A percentile compares a stretch with the other conserved stretches of the same genome.
These are phyloP conservation scores for Tausonia pullulans DNA, from an alignment of 1,284 basidiomycete genomes.

Conservation along the genomic window DNA sequence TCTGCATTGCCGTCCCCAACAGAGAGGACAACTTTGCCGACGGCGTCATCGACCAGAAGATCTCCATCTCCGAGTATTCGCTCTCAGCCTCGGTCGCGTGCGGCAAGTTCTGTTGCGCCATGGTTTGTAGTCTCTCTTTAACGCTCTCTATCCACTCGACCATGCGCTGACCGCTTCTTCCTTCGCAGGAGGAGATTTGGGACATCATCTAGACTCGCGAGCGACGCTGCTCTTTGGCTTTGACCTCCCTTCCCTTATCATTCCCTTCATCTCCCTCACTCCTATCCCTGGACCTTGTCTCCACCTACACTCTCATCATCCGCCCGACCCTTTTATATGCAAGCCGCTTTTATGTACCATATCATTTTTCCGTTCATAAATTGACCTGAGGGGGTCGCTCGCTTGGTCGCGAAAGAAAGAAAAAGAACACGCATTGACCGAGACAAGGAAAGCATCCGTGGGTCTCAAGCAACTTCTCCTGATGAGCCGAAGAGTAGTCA, in stretches of 20 bases:
- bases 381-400: no score
- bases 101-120: slow-evolving; percentile 66
- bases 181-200: slow-evolving; percentile 45
- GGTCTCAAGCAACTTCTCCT: no score
- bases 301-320: no score
- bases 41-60: slow-evolving; percentile 91
- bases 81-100: slow-evolving; percentile 92
- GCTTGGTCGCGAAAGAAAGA: no score
- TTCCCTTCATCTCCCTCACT: no score
- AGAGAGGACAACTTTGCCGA: slow-evolving; percentile 93
- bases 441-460: no score
- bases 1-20: slow-evolving; percentile 11
- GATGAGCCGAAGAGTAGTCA: no score
- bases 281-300: no score
- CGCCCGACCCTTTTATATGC: no score
- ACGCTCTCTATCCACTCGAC: background rate
- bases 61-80: slow-evolving; percentile 88
- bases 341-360: no score
- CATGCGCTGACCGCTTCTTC: background rate
- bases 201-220: slow-evolving; percentile 41
- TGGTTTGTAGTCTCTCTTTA: slow-evolving; percentile 27
- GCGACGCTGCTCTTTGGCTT: background rate
- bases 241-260: background rate
- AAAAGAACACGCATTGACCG: no score
- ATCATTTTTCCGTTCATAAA: no score